phyloP scores from a whole-genome alignment of 805 yeast genomes.

The Isabelozyma rhagii region DNA sequence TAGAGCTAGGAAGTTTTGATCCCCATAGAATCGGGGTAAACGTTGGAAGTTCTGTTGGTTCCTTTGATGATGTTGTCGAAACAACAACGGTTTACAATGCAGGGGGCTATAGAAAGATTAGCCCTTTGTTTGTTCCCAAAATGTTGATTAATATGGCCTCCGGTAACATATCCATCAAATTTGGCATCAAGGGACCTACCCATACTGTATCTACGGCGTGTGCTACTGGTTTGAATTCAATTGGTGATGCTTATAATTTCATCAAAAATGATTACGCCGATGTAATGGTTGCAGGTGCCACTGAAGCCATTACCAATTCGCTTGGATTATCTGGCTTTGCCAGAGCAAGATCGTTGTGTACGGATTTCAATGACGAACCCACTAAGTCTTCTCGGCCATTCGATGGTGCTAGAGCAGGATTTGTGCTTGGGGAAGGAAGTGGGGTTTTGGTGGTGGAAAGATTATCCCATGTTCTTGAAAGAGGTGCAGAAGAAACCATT shows the following conservation, averaged over 20 bases:
- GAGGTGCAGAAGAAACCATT: slow-evolving; percentile 56
- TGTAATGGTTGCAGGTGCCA: slow-evolving; percentile 90
- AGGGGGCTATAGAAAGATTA: slow-evolving; percentile 65
- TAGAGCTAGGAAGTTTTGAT: slow-evolving; percentile 27
- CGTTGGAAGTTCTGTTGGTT: slow-evolving; percentile 93
- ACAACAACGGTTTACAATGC: slow-evolving; percentile 50
- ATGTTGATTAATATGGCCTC: slow-evolving; percentile 90
- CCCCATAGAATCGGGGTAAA: slow-evolving; percentile 63
- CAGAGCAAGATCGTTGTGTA: slow-evolving; percentile 76
- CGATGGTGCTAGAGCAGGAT: slow-evolving; percentile 75
- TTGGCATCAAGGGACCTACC: slow-evolving; percentile 77
- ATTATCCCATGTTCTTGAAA: slow-evolving; percentile 64
- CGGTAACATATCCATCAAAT: slow-evolving; percentile 80
- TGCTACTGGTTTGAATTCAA: slow-evolving; percentile 91
- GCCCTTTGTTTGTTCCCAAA: slow-evolving; percentile 84
- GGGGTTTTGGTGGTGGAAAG: slow-evolving; percentile 79
- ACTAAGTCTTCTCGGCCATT: slow-evolving; percentile 79
- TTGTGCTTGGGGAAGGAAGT: slow-evolving; percentile 91
- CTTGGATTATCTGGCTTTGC: slow-evolving; percentile 87
- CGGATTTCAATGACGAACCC: slow-evolving; percentile 62
- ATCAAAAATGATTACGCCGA: slow-evolving; percentile 78
- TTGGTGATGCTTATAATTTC: slow-evolving; percentile 88
- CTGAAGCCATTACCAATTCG: slow-evolving; percentile 87
- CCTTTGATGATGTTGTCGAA: slow-evolving; percentile 68
- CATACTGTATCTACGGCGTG: slow-evolving; percentile 93